Evolutionary conservation across 345 rosid genomes (phyloP), one percentile per base, ranked within the genome.

Genomic region (Arabidopsis arenosa): DNA sequence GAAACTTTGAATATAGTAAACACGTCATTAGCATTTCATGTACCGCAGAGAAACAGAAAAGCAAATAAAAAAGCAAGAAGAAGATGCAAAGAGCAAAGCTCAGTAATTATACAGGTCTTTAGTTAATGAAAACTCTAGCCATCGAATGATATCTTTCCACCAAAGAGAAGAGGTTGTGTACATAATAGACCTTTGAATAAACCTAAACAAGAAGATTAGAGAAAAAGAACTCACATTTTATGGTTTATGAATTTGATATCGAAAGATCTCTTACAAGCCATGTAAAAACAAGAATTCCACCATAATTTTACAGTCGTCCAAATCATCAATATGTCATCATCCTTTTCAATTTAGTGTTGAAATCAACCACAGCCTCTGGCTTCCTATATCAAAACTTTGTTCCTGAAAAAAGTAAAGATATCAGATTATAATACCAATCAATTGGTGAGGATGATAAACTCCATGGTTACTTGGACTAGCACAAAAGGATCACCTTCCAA

Each of bases 331-430:
- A 73, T 26, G 23, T 57, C 79, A 63, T 43, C 64, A 64, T 51
- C 52, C 36, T 13, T 66, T 57, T 63, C 67, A 66, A 33, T 54
- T 33, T 41, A 70, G 55, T 49, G 48, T 49, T 71, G 80, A 77
- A 47, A 56, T 64, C 44, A 75, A 70, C 64, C 3, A 53, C 66
- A 70, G 66, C 26, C 37, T 70, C 72, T 48, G 8, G 33, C 75
- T 51, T 75, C 76, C 84, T 90, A 87, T 74, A 90, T 93, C 88
- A 93, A 86, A 82, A 91, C 97, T 81, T 93, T 93, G 88, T 80
- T 91, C 94, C 97, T 91, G 93, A 73, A 57, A 73, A 57, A 83
- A 21, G 55, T 2, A 26, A 14, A 13, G 1, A n/a, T 2, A 51
- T 1, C 37, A 48, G 37, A 63, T 45, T 0, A 48, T 3, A 45